Evolutionary conservation across 345 rosid genomes (phyloP), one percentile per base, ranked within the genome.

Genomic region (Brassica cretica): DNA sequence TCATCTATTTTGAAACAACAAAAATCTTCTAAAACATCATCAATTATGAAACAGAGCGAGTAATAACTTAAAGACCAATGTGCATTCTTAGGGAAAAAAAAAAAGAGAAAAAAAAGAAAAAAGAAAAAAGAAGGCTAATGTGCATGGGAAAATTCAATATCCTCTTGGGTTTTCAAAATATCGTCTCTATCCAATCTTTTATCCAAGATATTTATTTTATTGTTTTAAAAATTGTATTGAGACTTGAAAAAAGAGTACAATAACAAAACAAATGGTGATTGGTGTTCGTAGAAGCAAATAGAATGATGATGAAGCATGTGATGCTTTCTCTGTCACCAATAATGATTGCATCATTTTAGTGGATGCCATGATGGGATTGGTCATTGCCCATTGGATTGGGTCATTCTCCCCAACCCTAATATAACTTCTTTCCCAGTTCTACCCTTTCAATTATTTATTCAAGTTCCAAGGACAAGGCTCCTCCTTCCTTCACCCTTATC

Each of bases 281-380:
- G 63, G 33, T 78, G 72, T n/a, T 67, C 63, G 68, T 58, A 72
- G 73, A 78, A 78, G 81, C 81, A 78, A 66, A 72, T 46, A 37
- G 33, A 14, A 78, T 78, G 69, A 72, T 72, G 81, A 66, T 72
- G 73, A 10, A 72, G 73, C 81, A 78, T 78, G 81, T 78, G 81
- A 72, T 66, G 73, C 77, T 60, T n/a, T 78, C 69, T 72, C 81
- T 78, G 81, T 78, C 81, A 78, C 64, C 77, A 46, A 66, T 72
- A 72, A 78, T 72, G 77, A 78, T 66, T 66, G 69, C 67, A 72
- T 72, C 68, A 66, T 72, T 66, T 44, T 59, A 73, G 77, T 72
- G 82, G 82, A 73, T 66, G 64, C 69, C 82, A 78, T 73, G 68
- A 78, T 78, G 77, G 21, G 67, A 59, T 65, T 66, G 41, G 63